Evolutionary conservation across 805 yeast species (phyloP), one percentile per base, ranked within the genome.

Genomic region (Jamesozyma lodderae): DNA sequence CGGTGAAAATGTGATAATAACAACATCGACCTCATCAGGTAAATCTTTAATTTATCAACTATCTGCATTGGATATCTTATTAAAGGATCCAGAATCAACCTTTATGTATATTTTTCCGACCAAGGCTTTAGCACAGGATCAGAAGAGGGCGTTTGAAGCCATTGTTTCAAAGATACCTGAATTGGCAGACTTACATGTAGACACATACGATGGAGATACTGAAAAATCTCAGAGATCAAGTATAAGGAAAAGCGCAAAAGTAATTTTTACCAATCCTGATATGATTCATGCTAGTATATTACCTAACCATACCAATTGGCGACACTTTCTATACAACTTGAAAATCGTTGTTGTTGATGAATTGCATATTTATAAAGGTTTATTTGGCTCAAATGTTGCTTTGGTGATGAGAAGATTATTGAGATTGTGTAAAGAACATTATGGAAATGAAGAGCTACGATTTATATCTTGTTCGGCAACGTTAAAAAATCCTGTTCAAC

Each of bases 11-110:
- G 86, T 87, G 4, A 83, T 92, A 31, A 78, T 88, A 2, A 79
- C 95, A n/a, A 92, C 98, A 0, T 77, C 96, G 0, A 92, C 99
- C 0, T 86, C 96, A 0, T 87, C 96, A 0, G 99, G 99, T 34
- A 92, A 92, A 52, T 88, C 97, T 0, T 65, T 92, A 43, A 83
- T 92, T 21, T 92, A 88, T 52, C 98, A 92, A 58, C 60, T 87
- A 2, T 95, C 97, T 0, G 83, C 90, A 2, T 55, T 88, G 8
- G 61, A 67, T 36, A 50, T 63, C 36, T 60, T 69, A 36, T 67
- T 72, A 31, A 49, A 54, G 8, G 67, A 55, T 31, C 62, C 63
- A 9, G 63, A 62, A 23, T 51, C 64, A 1, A 83, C 94, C 0
- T 82, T 95, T 8, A 67, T 94, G 67, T 87, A 82, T 50, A 78